A percentile compares a stretch with the other conserved stretches of the same genome.
phyloP scores from a whole-genome alignment of 1,139 yeast species.

The Petasospora rhodanensis region DNA sequence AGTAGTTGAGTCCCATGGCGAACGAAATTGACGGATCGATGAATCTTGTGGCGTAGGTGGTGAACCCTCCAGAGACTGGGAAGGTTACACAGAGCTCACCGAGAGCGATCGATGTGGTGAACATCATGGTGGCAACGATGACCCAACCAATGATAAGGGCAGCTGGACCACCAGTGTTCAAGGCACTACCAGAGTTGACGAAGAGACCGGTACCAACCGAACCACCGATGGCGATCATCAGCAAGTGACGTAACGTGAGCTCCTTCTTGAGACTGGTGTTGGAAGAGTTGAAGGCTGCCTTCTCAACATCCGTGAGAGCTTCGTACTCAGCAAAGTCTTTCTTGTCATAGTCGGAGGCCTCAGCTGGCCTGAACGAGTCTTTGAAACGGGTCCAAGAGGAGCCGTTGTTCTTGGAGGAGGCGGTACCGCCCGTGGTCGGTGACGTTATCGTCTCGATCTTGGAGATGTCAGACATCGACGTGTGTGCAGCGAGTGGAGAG shows the following conservation, averaged over 20 bases:
- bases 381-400: constrained; percentile 37
- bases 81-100: constrained; percentile 66
- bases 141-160: constrained; percentile 56
- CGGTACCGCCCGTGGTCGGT: neutral
- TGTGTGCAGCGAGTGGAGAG: too few relatives aligned
- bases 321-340: too few relatives aligned
- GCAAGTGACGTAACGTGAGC: constrained; percentile 59
- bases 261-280: constrained; percentile 69
- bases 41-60: constrained; percentile 62
- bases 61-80: constrained; percentile 71
- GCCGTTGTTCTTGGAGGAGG: too few relatives aligned
- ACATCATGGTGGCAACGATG: constrained; percentile 49
- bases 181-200: constrained; percentile 62
- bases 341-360: constrained; percentile 40
- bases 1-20: constrained; percentile 70
- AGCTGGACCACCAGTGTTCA: constrained; percentile 69
- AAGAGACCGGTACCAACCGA: constrained; percentile 68
- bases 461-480: neutral
- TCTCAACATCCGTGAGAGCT: constrained; percentile 54
- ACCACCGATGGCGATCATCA: constrained; percentile 87
- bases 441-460: neutral
- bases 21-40: constrained; percentile 72
- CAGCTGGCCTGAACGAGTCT: constrained; percentile 50
- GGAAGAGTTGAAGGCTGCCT: constrained; percentile 61
- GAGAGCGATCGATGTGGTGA: constrained; percentile 62